Base-by-base conservation (phyloP, 2,329 filamentous ascomycete genomes). In the Colletotrichum caudatum region DNA sequence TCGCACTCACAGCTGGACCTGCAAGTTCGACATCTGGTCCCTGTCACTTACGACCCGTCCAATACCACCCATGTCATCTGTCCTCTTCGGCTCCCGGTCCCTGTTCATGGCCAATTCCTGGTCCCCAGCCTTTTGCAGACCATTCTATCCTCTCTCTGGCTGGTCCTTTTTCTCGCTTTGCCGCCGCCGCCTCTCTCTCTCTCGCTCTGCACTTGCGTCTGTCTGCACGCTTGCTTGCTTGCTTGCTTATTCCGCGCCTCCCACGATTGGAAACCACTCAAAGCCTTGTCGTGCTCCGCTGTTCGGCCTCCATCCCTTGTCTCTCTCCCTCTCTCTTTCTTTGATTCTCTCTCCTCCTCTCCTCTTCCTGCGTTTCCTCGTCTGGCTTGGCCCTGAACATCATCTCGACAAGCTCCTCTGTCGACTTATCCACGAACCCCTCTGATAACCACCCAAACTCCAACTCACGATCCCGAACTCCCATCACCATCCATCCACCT, bases 51-150 rank as follows among this genome's bases (percentile, higher is more conserved):
- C 56, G 53, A 61, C 37, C 69, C 69, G 65, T 71, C 69, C 69
- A 69, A 71, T 71, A 60, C 69, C 54, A 71, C 59, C 69, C 69
- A 71, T 71, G 69, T 60, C 69, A 69, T 60, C 69, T 53, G 59
- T 37, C 46, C 59, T 46, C 23, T 69, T 71, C 65, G 59, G 68
- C 46, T 69, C 69, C 65, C 50, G 65, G 65, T 64, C 69, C 69
- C 51, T 71, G 65, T 41, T 41, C 48, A 64, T 64, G 48, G 61
- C 37, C 26, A 53, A 44, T 26, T 59, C 37, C 23, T 39, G 37
- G 50, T 69, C 65, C 59, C 69, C 68, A 67, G 64, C 67, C 57
- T 67, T 67, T 70, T 46, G 29, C 62, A 48, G 37, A 46, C 51
- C 53, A 54, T 68, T 9, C 53, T 61, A 51, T 71, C 41, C 65